Evolutionary conservation across 2,329 filamentous ascomycete genomes (phyloP).

Genomic region (Fusarium duplospermum): DNA sequence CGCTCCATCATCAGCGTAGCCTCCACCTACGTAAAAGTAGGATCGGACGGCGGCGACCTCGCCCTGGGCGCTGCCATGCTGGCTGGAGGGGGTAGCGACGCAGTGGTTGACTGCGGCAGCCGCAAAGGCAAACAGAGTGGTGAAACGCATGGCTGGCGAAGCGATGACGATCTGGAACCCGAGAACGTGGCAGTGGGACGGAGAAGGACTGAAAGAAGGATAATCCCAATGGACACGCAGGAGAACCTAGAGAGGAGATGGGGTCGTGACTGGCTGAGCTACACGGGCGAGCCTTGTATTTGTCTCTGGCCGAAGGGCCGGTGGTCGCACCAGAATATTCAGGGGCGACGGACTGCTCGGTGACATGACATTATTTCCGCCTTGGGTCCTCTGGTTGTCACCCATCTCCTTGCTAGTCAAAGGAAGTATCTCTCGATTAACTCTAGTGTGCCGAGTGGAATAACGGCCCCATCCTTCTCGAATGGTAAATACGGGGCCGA

Average conservation of each 20-base stretch:
- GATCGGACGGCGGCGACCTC: conserved; percentile 33
- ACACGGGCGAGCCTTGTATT: neutral
- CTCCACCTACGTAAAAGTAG: conserved; percentile 35
- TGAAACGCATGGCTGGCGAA: neutral
- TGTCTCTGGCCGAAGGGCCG: neutral
- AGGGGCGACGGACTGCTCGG: neutral
- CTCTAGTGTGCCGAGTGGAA: neutral
- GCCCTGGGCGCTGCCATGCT: neutral
- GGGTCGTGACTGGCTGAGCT: neutral
- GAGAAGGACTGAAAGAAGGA: neutral
- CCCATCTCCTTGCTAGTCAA: neutral
- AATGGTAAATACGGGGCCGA: neutral
- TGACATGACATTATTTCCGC: neutral
- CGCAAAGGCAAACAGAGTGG: neutral
- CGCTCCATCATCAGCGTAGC: conserved; percentile 33
- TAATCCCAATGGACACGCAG: neutral
- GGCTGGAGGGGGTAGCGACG: neutral
- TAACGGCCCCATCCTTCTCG: neutral
- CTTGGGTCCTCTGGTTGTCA: neutral
- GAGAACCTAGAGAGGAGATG: neutral
- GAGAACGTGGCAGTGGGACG: neutral
- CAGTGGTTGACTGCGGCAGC: neutral
- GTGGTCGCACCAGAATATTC: neutral
- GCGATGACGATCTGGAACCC: neutral
- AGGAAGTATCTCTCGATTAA: neutral